A percentile compares a stretch with the other conserved stretches of the same genome.
phyloP scores from a whole-genome alignment of 73 alveolate genomes.

The Urostyla sp. region DNA sequence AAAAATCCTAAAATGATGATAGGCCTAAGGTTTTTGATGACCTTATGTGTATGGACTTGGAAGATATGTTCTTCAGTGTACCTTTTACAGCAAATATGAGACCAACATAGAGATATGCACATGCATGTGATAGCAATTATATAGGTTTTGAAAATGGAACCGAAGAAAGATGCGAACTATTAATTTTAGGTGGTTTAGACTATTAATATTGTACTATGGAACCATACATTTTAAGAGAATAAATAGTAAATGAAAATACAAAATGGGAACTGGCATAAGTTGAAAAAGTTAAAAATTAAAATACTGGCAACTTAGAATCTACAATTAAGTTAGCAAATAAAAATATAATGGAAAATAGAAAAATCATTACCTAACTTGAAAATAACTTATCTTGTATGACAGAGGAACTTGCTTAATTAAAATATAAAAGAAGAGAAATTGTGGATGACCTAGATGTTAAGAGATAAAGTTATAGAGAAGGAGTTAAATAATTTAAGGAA shows the following conservation, averaged over 20 bases:
- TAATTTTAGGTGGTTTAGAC: slow-evolving; percentile 53
- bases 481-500: slow-evolving; percentile 28
- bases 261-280: slow-evolving; percentile 46
- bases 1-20: slow-evolving; percentile 37
- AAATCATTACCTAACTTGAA: slow-evolving; percentile 42
- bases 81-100: slow-evolving; percentile 55
- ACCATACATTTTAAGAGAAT: slow-evolving; percentile 48
- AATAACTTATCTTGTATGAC: slow-evolving; percentile 23
- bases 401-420: slow-evolving; percentile 26
- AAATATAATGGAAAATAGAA: slow-evolving; percentile 46
- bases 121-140: slow-evolving; percentile 26
- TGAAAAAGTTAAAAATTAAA: slow-evolving; percentile 18
- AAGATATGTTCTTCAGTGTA: slow-evolving; percentile 19
- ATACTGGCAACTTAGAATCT: slow-evolving; percentile 26
- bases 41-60: slow-evolving; percentile 22
- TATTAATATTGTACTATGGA: slow-evolving; percentile 59
- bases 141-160: neutral
- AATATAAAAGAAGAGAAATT: slow-evolving; percentile 26
- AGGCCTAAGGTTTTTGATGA: slow-evolving; percentile 46
- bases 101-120: slow-evolving; percentile 59
- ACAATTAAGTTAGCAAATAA: slow-evolving; percentile 48
- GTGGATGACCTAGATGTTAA: slow-evolving; percentile 16
- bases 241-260: slow-evolving; percentile 22
- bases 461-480: neutral
- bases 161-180: slow-evolving; percentile 4